These are phyloP conservation scores for Collybia nuda DNA, from an alignment of 768 basidiomycete genomes.

Conservation along the genomic window DNA sequence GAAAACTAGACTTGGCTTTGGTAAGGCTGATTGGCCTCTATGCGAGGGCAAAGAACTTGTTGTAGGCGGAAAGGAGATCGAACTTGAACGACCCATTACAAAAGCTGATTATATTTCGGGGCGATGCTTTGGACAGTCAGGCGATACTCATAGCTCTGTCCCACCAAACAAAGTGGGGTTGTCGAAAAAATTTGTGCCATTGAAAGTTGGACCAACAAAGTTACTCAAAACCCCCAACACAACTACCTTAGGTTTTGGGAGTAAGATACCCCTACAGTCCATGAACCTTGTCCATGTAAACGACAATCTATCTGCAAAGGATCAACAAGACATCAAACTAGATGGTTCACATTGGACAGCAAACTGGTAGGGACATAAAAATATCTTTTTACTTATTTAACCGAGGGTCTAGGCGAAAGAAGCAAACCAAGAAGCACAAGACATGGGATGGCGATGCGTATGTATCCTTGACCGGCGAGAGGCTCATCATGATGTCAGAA, in stretches of 20 bases:
- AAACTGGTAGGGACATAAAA: slow-evolving; percentile 49
- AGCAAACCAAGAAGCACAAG: slow-evolving; percentile 73
- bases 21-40: slow-evolving; percentile 43
- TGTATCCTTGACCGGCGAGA: slow-evolving; percentile 48
- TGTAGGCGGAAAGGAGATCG: slow-evolving; percentile 60
- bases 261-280: slow-evolving; percentile 37
- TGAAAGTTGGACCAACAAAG: slow-evolving; percentile 23
- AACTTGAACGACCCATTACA: slow-evolving; percentile 59
- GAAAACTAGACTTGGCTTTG: slow-evolving; percentile 46
- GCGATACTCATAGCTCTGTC: background rate
- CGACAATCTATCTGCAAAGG: slow-evolving; percentile 11
- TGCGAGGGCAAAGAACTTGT: slow-evolving; percentile 34
- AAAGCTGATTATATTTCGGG: slow-evolving; percentile 62
- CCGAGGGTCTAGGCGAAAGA: slow-evolving; percentile 58
- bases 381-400: slow-evolving; percentile 3
- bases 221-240: slow-evolving; percentile 18
- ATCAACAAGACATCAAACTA: slow-evolving; percentile 9
- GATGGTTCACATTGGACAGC: slow-evolving; percentile 59
- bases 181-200: slow-evolving; percentile 18
- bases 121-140: slow-evolving; percentile 48
- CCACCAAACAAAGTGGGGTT: background rate
- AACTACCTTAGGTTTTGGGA: slow-evolving; percentile 16
- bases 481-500: slow-evolving; percentile 64
- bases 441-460: slow-evolving; percentile 85
- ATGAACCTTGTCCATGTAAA: slow-evolving; percentile 29